A percentile compares a stretch with the other conserved stretches of the same genome.
These are phyloP conservation scores for Calonectria ilicicola DNA, from an alignment of 2,329 filamentous ascomycete genomes.

Conservation along the genomic window DNA sequence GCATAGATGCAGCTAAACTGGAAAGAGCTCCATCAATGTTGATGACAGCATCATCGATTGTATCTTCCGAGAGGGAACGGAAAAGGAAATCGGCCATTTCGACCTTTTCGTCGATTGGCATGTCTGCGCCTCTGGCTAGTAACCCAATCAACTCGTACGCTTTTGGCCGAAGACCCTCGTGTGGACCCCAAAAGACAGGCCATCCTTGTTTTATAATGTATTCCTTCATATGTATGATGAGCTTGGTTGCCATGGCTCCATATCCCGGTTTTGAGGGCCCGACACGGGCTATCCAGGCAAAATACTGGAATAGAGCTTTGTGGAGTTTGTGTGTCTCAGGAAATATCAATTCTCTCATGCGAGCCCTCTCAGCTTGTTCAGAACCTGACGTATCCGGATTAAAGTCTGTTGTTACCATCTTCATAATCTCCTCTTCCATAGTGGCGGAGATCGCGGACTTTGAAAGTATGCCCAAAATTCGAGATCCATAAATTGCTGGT, in stretches of 20 bases:
- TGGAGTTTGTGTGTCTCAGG: conserved; percentile 85
- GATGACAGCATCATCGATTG: conserved; percentile 79
- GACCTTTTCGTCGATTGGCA: conserved; percentile 65
- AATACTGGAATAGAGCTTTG: conserved; percentile 85
- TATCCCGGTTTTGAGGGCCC: conserved; percentile 71
- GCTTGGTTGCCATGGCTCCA: conserved; percentile 70
- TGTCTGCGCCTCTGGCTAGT: conserved; percentile 74
- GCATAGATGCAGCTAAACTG: conserved; percentile 69
- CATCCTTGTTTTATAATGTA: conserved; percentile 88
- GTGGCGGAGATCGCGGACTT: conserved; percentile 81
- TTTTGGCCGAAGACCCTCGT: conserved; percentile 78
- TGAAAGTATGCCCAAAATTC: conserved; percentile 79
- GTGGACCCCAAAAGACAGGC: conserved; percentile 73
- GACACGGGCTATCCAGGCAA: conserved; percentile 87
- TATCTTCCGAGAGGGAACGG: conserved; percentile 83
- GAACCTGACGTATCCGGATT: conserved; percentile 45
- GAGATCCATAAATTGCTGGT: conserved; percentile 79
- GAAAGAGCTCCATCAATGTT: conserved; percentile 92
- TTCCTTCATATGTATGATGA: conserved; percentile 76
- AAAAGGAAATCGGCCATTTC: conserved; percentile 81
- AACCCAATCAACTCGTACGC: conserved; percentile 94
- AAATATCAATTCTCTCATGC: conserved; percentile 60
- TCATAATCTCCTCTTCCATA: conserved; percentile 75
- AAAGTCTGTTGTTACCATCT: conserved; percentile 76
- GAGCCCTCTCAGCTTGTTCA: conserved; percentile 22